phyloP scores from a whole-genome alignment of 2,329 filamentous ascomycete genomes.

The Atkinsonella texensis region DNA sequence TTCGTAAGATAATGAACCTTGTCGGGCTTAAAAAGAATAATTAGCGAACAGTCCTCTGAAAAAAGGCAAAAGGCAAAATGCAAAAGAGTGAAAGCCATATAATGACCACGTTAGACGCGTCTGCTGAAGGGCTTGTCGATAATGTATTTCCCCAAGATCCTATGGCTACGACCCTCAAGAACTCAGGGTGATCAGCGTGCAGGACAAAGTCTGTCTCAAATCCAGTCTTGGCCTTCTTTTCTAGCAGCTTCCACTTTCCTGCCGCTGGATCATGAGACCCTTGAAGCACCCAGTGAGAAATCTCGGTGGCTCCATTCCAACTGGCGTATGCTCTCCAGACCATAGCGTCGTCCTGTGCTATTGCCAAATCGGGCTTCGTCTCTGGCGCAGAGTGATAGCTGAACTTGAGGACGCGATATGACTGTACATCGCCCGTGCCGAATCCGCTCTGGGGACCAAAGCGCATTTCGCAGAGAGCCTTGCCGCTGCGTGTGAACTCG shows the following conservation, averaged over 20 bases:
- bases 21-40: not conserved
- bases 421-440: constrained; percentile 10
- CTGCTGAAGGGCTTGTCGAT: not conserved
- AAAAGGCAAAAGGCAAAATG: not conserved
- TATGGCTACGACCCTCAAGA: constrained; percentile 3
- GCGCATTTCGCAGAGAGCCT: constrained; percentile 8
- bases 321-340: constrained; percentile 22
- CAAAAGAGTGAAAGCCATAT: not conserved
- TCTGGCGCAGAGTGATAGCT: constrained; percentile 15
- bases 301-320: constrained; percentile 24
- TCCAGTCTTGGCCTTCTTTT: not conserved
- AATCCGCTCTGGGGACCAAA: constrained; percentile 14
- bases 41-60: not conserved
- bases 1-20: not conserved
- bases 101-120: constrained; percentile 1
- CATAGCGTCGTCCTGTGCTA: constrained; percentile 2
- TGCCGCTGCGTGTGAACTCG: constrained; percentile 15
- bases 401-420: constrained; percentile 19
- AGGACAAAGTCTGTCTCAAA: constrained; percentile 7
- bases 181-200: not conserved
- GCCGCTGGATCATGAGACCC: constrained; percentile 11
- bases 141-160: constrained; percentile 3
- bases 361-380: constrained; percentile 7
- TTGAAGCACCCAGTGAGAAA: constrained; percentile 26
- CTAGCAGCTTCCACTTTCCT: not conserved